Evolutionary conservation across 139 green algal species (phyloP).

Genomic region (Coelastrella sp.): DNA sequence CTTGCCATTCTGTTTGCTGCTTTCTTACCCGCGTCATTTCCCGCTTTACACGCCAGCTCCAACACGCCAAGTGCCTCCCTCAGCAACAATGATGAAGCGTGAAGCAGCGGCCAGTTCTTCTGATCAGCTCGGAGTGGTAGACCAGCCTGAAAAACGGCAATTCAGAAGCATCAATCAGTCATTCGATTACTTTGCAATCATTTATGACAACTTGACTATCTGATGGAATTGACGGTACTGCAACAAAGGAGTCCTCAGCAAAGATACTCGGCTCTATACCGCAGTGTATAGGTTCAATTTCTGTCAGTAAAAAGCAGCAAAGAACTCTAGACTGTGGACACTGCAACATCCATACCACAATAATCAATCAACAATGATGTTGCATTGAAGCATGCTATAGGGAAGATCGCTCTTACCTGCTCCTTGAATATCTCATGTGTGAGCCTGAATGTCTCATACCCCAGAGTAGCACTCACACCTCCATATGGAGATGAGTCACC

Average conservation of each 20-base stretch:
- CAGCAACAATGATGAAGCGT: conserved; percentile 70
- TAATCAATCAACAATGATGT: neutral
- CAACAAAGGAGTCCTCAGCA: too few species aligned
- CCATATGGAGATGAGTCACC: conserved; percentile 73
- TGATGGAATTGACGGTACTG: too few species aligned
- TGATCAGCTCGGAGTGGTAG: conserved; percentile 3
- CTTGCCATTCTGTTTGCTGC: conserved; percentile 83
- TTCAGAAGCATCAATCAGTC: too few species aligned
- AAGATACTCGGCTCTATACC: too few species aligned
- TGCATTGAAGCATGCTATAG: neutral
- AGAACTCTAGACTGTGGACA: too few species aligned
- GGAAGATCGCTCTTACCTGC: conserved; percentile 56
- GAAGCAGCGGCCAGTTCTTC: conserved; percentile 87
- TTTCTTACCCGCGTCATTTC: conserved; percentile 55
- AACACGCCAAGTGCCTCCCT: conserved; percentile 85
- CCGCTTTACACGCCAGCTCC: conserved; percentile 70
- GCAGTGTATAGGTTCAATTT: too few species aligned
- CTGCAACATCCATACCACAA: neutral
- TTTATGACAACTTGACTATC: too few species aligned
- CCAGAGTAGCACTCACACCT: conserved; percentile 77
- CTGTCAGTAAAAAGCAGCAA: too few species aligned
- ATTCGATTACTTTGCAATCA: too few species aligned
- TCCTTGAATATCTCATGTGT: conserved; percentile 69
- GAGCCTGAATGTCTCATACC: conserved; percentile 82
- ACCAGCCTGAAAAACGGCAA: neutral